phyloP scores from a whole-genome alignment of 768 basidiomycete species.

The Lentinula guzmanii region DNA sequence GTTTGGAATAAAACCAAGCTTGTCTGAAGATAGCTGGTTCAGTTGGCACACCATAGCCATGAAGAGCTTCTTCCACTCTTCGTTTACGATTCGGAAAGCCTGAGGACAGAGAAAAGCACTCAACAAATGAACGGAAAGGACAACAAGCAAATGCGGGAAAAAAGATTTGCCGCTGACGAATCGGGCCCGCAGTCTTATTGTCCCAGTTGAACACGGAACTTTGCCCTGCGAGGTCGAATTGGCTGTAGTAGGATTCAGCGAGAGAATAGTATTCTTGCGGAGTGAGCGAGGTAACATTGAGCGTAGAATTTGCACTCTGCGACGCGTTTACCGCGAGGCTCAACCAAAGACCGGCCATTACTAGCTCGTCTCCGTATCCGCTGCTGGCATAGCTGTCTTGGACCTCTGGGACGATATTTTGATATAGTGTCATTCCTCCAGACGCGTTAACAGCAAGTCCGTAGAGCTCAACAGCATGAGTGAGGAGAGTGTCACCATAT shows the following conservation, averaged over 20 bases:
- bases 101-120: not conserved
- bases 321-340: slow-evolving; percentile 54
- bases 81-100: not conserved
- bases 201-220: too few species aligned
- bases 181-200: not conserved
- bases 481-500: slow-evolving; percentile 64
- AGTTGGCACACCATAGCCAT: not conserved
- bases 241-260: too few species aligned
- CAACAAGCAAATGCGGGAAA: not conserved
- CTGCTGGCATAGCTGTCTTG: slow-evolving; percentile 66
- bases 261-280: slow-evolving; percentile 43
- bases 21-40: not conserved
- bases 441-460: slow-evolving; percentile 67
- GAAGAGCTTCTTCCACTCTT: not conserved
- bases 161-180: not conserved
- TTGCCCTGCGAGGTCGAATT: too few species aligned
- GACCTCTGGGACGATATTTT: slow-evolving; percentile 61
- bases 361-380: slow-evolving; percentile 66
- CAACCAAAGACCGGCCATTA: slow-evolving; percentile 72
- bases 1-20: not conserved
- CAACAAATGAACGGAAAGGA: not conserved
- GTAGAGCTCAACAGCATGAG: slow-evolving; percentile 74
- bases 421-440: slow-evolving; percentile 56
- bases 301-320: slow-evolving; percentile 24
- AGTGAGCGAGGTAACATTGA: not conserved